phyloP scores from a whole-genome alignment of 345 rosid species.

The Pseudoturritis turrita region DNA sequence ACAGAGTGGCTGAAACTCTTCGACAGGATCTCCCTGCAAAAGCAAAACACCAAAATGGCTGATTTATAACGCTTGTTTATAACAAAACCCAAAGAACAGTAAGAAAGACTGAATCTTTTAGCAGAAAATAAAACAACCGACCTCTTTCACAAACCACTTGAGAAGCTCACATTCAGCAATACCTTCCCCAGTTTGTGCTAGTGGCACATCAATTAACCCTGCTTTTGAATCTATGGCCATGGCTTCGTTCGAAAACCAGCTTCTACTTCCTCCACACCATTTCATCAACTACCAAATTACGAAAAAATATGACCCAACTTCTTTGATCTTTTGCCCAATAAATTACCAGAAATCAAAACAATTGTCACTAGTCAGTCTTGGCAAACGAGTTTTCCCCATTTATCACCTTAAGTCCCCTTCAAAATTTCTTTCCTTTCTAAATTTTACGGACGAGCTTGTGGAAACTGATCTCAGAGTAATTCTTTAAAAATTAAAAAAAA shows the following conservation, averaged over 20 bases:
- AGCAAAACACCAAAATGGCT: background rate
- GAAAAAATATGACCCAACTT: background rate
- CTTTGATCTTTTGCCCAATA: background rate
- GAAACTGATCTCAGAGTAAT: too few relatives aligned
- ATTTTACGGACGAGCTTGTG: too few relatives aligned
- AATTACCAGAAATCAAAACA: background rate
- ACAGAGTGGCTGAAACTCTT: constrained; percentile 92
- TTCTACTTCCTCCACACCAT: constrained; percentile 27
- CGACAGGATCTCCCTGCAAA: constrained; percentile 73
- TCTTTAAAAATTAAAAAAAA: background rate
- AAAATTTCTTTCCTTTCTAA: background rate
- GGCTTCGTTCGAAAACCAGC: constrained; percentile 52
- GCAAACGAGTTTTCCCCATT: background rate
- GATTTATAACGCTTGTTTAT: background rate
- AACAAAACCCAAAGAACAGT: background rate
- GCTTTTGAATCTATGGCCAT: constrained; percentile 33
- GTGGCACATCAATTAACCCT: constrained; percentile 66
- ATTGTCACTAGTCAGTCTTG: background rate
- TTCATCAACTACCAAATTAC: constrained; percentile 25
- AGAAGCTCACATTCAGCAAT: constrained; percentile 96
- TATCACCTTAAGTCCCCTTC: background rate
- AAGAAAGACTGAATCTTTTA: background rate
- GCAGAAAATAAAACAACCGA: constrained; percentile 23
- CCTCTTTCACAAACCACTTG: constrained; percentile 92
- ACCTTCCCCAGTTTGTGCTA: constrained; percentile 98